Evolutionary conservation across 208 protist species (phyloP), one percentile per base, ranked within the genome.

Genomic region (Spongospora subterranea): DNA sequence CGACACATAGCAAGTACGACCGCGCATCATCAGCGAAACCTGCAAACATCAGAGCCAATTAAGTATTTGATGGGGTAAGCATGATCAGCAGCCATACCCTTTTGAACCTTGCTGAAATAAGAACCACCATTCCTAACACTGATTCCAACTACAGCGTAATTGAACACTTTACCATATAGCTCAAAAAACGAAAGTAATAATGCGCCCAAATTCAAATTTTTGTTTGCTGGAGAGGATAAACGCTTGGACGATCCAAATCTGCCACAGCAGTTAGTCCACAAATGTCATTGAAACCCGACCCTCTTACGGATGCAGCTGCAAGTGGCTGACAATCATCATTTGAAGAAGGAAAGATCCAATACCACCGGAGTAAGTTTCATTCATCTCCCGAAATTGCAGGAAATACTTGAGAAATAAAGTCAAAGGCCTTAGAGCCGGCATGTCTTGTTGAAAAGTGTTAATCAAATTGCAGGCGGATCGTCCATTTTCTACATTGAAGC

Each of bases 331-430:
- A 32, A 93, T 88, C 88, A 93, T 60, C 77, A 93, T 77, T 50
- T 76, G 76, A 0, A 93, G 91, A 0, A 91, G 43, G 54, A 77
- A 93, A 0, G 89, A 91, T 32, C 92, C 91, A 6, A 93, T 32
- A 24, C 92, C 92, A 29, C 92, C 92, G 0, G 24, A 66, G 91
- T 64, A 93, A 0, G 92, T 90, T 41, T 93, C 92, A 65, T 93
- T 24, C 77, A 93, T 45, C 40, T 92, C 90, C 39, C 91, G 92
- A 17, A 6, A 11, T 1, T 53, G 29, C 41, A 93, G 89, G 54
- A 90, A 93, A 0, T 41, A 54, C 91, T 93, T 93, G 65, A 93
- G 76, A 41, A 92, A 77, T 0, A 92, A 45, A 20, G 88, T 76
- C 53, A 91, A 89, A 13, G 0, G n/a, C 20, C 45, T 0, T 29